phyloP scores from a whole-genome alignment of 2,329 filamentous ascomycete species.

The Exutisphaerella laricina region DNA sequence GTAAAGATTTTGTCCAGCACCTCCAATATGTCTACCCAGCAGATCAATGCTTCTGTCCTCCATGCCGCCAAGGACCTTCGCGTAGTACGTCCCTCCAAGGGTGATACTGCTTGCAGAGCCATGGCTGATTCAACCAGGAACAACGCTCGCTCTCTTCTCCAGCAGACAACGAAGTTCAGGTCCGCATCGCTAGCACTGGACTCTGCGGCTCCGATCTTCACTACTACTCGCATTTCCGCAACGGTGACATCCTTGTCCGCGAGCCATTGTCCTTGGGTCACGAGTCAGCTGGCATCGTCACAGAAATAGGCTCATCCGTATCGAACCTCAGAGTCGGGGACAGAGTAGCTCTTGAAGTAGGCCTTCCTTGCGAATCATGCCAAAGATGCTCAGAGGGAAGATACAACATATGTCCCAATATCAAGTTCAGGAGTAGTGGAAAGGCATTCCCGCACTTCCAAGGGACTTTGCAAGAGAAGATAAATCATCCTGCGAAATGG shows the following conservation, averaged over 20 bases:
- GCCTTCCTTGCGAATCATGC: slow-evolving; percentile 69
- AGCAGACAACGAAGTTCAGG: slow-evolving; percentile 53
- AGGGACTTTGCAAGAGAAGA: slow-evolving; percentile 57
- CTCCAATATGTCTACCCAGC: slow-evolving; percentile 24
- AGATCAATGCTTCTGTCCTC: slow-evolving; percentile 49
- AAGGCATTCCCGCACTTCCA: slow-evolving; percentile 58
- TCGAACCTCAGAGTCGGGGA: slow-evolving; percentile 64
- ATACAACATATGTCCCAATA: slow-evolving; percentile 57
- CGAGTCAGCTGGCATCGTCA: slow-evolving; percentile 73
- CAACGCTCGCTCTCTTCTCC: slow-evolving; percentile 45
- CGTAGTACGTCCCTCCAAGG: slow-evolving; percentile 40
- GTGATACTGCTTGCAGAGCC: background rate
- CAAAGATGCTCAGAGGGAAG: slow-evolving; percentile 50
- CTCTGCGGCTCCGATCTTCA: slow-evolving; percentile 70
- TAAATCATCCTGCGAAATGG: slow-evolving; percentile 57
- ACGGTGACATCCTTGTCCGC: slow-evolving; percentile 77
- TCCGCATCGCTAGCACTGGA: slow-evolving; percentile 60
- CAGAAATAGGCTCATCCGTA: slow-evolving; percentile 56
- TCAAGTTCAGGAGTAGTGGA: slow-evolving; percentile 55
- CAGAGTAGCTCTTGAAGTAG: slow-evolving; percentile 87
- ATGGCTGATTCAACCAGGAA: slow-evolving; percentile 41
- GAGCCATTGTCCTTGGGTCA: slow-evolving; percentile 77
- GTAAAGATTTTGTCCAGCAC: background rate
- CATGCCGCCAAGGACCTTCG: slow-evolving; percentile 57
- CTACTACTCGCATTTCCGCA: slow-evolving; percentile 83